Evolutionary conservation across 208 protist species (phyloP).

Genomic region (Trypanosoma grayi): DNA sequence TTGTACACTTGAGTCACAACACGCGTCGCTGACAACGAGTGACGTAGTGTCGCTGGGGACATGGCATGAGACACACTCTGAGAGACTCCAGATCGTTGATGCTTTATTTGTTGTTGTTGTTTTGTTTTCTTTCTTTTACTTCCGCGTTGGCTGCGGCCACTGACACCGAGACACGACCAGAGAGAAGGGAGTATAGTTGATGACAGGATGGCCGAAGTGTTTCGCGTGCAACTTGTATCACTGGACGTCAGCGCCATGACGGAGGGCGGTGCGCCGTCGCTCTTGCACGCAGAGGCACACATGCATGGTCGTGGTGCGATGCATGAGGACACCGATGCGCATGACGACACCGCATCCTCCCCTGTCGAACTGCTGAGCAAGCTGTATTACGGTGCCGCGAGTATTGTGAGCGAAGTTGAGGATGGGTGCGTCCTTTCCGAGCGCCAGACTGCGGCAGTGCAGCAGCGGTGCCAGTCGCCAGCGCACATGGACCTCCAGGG

Average conservation of each 20-base stretch:
- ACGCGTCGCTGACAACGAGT: no score
- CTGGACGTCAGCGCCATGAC: constrained; percentile 7
- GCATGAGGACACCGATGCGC: neutral
- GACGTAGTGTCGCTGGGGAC: no score
- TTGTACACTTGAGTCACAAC: no score
- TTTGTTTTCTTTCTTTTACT: constrained; percentile 7
- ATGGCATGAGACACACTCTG: no score
- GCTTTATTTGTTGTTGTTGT: no score
- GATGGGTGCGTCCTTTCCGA: constrained; percentile 1
- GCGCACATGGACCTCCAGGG: constrained; percentile 19
- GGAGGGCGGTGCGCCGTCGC: neutral
- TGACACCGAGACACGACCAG: neutral
- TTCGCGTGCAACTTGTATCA: constrained; percentile 20
- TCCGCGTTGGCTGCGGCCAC: neutral
- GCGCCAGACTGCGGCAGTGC: neutral
- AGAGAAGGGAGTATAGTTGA: neutral
- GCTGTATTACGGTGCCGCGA: constrained; percentile 38
- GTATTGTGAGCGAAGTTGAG: constrained; percentile 36
- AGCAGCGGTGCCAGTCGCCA: neutral
- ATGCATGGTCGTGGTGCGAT: neutral
- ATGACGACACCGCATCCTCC: neutral
- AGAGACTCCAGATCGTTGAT: no score
- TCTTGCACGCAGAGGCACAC: constrained; percentile 10
- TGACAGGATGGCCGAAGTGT: constrained; percentile 19
- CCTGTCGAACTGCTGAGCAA: constrained; percentile 7